phyloP scores from a whole-genome alignment of 2,329 filamentous ascomycete genomes.

The Neopestalotiopsis clavispora region DNA sequence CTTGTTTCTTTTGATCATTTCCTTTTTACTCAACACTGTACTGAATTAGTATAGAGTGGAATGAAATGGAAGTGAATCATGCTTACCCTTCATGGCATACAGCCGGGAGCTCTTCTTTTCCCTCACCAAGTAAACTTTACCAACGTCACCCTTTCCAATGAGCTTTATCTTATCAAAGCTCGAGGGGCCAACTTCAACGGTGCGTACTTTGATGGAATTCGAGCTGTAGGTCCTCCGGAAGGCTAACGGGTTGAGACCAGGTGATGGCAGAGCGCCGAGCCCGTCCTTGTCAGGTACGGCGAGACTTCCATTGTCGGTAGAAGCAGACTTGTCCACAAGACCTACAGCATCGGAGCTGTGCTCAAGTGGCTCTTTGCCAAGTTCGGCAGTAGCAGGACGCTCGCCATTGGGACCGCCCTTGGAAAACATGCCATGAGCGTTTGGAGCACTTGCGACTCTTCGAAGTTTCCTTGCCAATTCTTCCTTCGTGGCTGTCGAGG shows the following conservation, averaged over 20 bases:
- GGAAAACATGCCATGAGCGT: slow-evolving; percentile 89
- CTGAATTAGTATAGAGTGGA: slow-evolving; percentile 40
- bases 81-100: slow-evolving; percentile 96
- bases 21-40: slow-evolving; percentile 95
- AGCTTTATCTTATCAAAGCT: slow-evolving; percentile 99
- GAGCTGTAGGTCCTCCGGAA: slow-evolving; percentile 97
- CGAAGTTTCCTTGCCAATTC: slow-evolving; percentile 91
- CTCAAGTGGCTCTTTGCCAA: slow-evolving; percentile 79
- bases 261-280: slow-evolving; percentile 67
- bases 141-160: slow-evolving; percentile 98
- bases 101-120: slow-evolving; percentile 96
- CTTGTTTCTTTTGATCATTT: slow-evolving; percentile 99
- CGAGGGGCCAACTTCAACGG: slow-evolving; percentile 92
- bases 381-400: slow-evolving; percentile 82
- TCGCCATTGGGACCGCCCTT: slow-evolving; percentile 63
- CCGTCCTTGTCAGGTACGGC: slow-evolving; percentile 52
- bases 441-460: slow-evolving; percentile 93
- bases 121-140: slow-evolving; percentile 95
- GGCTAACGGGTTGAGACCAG: slow-evolving; percentile 70
- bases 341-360: slow-evolving; percentile 59
- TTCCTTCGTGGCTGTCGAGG: slow-evolving; percentile 83
- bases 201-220: slow-evolving; percentile 97
- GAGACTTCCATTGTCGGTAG: slow-evolving; percentile 44
- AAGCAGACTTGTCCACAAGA: slow-evolving; percentile 49
- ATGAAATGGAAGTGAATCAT: not conserved